Base-by-base conservation (phyloP, 2,329 filamentous ascomycete genomes). In the Colletotrichum sp. region DNA sequence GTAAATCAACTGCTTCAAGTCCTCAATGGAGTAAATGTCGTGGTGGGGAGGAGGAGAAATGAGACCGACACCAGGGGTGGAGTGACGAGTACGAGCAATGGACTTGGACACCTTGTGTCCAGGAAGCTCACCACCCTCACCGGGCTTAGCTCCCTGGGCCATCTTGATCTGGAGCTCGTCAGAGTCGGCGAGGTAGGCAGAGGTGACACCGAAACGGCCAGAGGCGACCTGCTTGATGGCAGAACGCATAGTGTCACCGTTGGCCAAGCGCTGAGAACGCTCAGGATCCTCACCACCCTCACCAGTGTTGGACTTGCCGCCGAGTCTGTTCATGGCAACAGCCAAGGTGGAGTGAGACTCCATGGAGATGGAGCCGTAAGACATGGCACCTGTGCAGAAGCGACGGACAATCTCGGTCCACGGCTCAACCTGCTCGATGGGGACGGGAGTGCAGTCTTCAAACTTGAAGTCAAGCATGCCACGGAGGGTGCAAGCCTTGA, bases 151-250 rank as follows among this genome's bases (percentile, higher is more conserved):
- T 84, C 96, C 96, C 87, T 99, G 96, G 12, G 96, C 96, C 96
- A 99, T 99, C 92, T 99, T 99, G 88, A 99, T 99, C 86, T 99
- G 96, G 61, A 99, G 89, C 87, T 99, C 96, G 82, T 99, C 96
- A 21, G 96, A 95, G 84, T 99, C 96, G 66, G 96, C 95, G 18
- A 99, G 92, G 84, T 98, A 99, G 83, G 95, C 95, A 75, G 95
- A 97, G 2, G 96, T 99, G 77, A 98, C 96, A 89, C 96, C 96
- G 82, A 99, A 99, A 82, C 96, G 94, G 78, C 96, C 96, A 61
- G 96, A 98, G 60, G 96, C 96, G 81, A 99, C 95, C 88, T 99
- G 96, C 88, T 99, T 99, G 86, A 99, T 99, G 68, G 96, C 95
- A 79, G 96, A 98, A 76, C 96, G 93, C 95, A 98, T 98, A 4